phyloP scores from a whole-genome alignment of 345 rosid species.

The Salix purpurea region DNA sequence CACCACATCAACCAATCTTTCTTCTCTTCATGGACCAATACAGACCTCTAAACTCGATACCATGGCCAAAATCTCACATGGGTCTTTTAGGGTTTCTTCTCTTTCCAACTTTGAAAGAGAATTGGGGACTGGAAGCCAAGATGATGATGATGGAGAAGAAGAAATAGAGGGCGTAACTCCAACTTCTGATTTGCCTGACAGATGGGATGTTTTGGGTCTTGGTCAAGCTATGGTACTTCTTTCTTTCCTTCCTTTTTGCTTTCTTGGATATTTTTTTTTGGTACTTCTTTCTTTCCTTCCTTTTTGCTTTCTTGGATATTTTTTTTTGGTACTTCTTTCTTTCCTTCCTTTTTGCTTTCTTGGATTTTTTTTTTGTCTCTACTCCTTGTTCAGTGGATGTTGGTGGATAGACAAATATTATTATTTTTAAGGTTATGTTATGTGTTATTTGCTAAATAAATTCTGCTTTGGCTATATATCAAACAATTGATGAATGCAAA shows the following conservation, averaged over 20 bases:
- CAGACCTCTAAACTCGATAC: slow-evolving; percentile 16
- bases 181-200: slow-evolving; percentile 50
- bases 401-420: not conserved
- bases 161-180: slow-evolving; percentile 23
- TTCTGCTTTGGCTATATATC: too few species aligned
- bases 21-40: slow-evolving; percentile 15
- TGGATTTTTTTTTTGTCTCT: not conserved
- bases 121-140: slow-evolving; percentile 31
- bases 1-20: slow-evolving; percentile 7
- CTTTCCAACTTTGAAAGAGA: slow-evolving; percentile 27
- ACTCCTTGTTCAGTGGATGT: not conserved
- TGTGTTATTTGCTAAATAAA: not conserved
- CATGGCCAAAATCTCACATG: slow-evolving; percentile 33
- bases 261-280: slow-evolving; percentile 20
- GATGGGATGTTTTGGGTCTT: slow-evolving; percentile 92
- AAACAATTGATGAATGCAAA: too few species aligned
- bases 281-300: slow-evolving; percentile 22
- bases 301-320: not conserved
- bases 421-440: not conserved
- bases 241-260: not conserved
- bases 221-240: slow-evolving; percentile 89
- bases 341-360: not conserved
- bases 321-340: slow-evolving; percentile 37
- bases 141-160: slow-evolving; percentile 29
- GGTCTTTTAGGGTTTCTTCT: slow-evolving; percentile 30